Conservation (phyloP, 176 grass and related monocot genomes). For the Oropetium thomaeum region DNA sequence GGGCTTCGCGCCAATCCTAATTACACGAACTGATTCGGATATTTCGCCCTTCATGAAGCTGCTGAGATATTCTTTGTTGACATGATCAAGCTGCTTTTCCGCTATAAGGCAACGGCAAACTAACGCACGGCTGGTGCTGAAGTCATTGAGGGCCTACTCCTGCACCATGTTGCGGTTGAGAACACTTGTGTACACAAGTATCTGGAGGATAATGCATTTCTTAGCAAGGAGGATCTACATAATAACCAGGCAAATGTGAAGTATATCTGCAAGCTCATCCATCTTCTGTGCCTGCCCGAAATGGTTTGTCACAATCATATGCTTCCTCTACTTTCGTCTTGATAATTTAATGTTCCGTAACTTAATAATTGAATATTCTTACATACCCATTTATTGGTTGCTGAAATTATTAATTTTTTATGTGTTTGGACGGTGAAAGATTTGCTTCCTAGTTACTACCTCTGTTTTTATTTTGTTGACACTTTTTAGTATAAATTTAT, state of each 20-base stretch:
- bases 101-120: slow-evolving; percentile 3
- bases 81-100: slow-evolving; percentile 26
- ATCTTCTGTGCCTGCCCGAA: slow-evolving; percentile 34
- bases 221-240: neutral
- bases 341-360: too few species aligned
- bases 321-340: too few species aligned
- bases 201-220: slow-evolving; percentile 33
- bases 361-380: neutral
- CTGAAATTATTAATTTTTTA: neutral
- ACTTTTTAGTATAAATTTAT: too few species aligned
- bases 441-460: too few species aligned
- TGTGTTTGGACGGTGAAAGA: neutral
- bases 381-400: neutral
- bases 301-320: slow-evolving; percentile 18
- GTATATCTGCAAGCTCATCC: slow-evolving; percentile 30
- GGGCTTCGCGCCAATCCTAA: slow-evolving; percentile 23
- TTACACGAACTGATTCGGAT: slow-evolving; percentile 17
- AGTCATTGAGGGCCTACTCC: slow-evolving; percentile 26
- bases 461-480: too few species aligned
- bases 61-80: slow-evolving; percentile 21
- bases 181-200: slow-evolving; percentile 37
- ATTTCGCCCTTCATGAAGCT: slow-evolving; percentile 24
- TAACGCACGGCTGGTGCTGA: neutral
- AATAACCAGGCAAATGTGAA: neutral
- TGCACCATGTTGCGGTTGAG: slow-evolving; percentile 34